These are phyloP conservation scores for Arctium lappa DNA, from an alignment of 129 eudicot species.

Conservation along the genomic window DNA sequence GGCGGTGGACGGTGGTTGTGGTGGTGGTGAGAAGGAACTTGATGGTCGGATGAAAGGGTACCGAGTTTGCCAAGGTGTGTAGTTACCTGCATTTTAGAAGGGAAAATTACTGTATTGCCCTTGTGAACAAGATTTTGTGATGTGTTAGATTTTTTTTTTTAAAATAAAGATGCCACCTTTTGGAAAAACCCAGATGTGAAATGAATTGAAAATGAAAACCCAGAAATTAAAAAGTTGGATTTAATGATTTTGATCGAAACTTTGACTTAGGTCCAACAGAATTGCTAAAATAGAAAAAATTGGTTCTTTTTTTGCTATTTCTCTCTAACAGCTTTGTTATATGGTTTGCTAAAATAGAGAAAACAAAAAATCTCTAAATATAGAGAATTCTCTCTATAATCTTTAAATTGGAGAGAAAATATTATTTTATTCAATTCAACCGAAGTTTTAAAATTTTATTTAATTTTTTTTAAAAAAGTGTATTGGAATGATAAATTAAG, in stretches of 20 bases:
- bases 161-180: slow-evolving; percentile 9
- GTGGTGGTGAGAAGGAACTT: slow-evolving; percentile 47
- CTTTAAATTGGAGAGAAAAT: no score
- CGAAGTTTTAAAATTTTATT: no score
- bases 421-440: no score
- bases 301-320: no score
- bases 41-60: slow-evolving; percentile 73
- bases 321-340: no score
- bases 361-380: no score
- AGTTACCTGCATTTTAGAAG: slow-evolving; percentile 38
- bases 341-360: no score
- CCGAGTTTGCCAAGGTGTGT: slow-evolving; percentile 35
- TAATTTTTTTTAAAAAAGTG: no score
- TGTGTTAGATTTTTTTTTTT: not conserved
- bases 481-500: no score
- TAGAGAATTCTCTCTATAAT: no score
- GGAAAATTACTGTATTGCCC: not conserved
- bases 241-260: not conserved
- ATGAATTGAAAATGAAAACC: not conserved
- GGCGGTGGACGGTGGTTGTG: not conserved
- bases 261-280: not conserved
- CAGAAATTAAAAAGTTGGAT: not conserved
- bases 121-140: not conserved
- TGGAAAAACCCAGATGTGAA: not conserved
- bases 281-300: no score